Percentiles rank a stretch among this genome's conserved stretches.
These are phyloP conservation scores for Albifimbria verrucaria DNA, from an alignment of 2,329 filamentous ascomycete genomes.

Conservation along the genomic window DNA sequence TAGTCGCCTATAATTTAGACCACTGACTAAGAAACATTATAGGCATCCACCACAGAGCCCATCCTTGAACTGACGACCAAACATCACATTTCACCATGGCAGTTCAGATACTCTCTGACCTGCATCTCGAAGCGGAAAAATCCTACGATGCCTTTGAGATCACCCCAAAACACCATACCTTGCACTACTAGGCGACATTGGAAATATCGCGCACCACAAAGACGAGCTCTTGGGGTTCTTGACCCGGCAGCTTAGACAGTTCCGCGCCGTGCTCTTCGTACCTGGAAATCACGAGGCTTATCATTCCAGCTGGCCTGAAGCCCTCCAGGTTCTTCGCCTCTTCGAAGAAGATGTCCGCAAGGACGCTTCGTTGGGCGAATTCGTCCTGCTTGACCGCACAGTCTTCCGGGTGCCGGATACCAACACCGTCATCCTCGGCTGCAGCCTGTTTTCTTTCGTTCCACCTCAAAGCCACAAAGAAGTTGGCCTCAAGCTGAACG, in stretches of 20 bases:
- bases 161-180: slow-evolving; percentile 43
- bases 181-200: slow-evolving; percentile 56
- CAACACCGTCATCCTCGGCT: slow-evolving; percentile 28
- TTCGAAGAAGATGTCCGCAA: slow-evolving; percentile 26
- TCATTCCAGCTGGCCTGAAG: slow-evolving; percentile 31
- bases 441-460: slow-evolving; percentile 47
- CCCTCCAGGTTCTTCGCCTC: slow-evolving; percentile 21
- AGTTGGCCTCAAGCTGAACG: slow-evolving; percentile 43
- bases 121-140: slow-evolving; percentile 50
- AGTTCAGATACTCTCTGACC: slow-evolving; percentile 51
- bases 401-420: slow-evolving; percentile 18
- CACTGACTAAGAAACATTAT: no score
- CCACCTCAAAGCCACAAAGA: slow-evolving; percentile 28
- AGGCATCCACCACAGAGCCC: no score
- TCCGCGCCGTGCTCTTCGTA: slow-evolving; percentile 48
- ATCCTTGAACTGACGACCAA: no score
- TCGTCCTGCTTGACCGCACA: slow-evolving; percentile 35
- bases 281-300: slow-evolving; percentile 58
- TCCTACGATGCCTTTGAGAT: slow-evolving; percentile 50
- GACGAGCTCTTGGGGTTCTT: slow-evolving; percentile 44
- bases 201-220: slow-evolving; percentile 36
- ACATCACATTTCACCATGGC: no score
- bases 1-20: no score
- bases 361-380: slow-evolving; percentile 28
- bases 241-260: slow-evolving; percentile 42